Conservation (phyloP, 2,329 filamentous ascomycete species). For the Lecanicillium sp. region DNA sequence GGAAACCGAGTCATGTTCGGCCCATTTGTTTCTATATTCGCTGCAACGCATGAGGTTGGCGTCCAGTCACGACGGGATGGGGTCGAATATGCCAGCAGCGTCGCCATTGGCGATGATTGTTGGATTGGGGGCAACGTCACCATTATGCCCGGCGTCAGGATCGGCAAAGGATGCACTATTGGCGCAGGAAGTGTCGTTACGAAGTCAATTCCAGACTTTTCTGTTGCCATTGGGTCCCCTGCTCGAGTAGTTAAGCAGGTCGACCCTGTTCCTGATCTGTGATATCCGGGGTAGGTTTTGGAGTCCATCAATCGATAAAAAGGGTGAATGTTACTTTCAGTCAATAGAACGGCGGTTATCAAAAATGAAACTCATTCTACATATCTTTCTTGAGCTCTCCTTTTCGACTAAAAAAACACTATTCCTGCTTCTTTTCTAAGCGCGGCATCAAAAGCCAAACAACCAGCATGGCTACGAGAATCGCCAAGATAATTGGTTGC, state of each 20-base stretch:
- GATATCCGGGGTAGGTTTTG: neutral
- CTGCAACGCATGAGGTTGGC: slow-evolving; percentile 65
- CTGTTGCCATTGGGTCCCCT: slow-evolving; percentile 39
- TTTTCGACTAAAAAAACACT: no score
- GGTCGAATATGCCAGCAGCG: slow-evolving; percentile 37
- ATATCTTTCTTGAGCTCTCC: no score
- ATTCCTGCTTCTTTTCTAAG: slow-evolving; percentile 32
- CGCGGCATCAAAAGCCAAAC: slow-evolving; percentile 40
- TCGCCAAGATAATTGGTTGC: slow-evolving; percentile 47
- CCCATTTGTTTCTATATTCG: slow-evolving; percentile 63
- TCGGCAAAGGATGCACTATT: slow-evolving; percentile 43
- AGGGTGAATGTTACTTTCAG: no score
- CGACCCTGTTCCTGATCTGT: slow-evolving; percentile 25
- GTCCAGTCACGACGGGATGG: slow-evolving; percentile 38
- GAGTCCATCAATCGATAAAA: no score
- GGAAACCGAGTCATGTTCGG: slow-evolving; percentile 66
- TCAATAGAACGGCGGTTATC: no score
- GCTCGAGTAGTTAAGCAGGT: slow-evolving; percentile 42
- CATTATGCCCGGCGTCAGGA: slow-evolving; percentile 44
- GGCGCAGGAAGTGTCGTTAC: slow-evolving; percentile 44
- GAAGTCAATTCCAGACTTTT: slow-evolving; percentile 38
- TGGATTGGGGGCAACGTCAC: slow-evolving; percentile 45
- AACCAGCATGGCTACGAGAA: slow-evolving; percentile 34
- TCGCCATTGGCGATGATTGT: slow-evolving; percentile 45
- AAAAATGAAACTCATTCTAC: no score